Evolutionary conservation across 345 rosid species (phyloP), one percentile per base, ranked within the genome.

Genomic region (Toxicodendron radicans): DNA sequence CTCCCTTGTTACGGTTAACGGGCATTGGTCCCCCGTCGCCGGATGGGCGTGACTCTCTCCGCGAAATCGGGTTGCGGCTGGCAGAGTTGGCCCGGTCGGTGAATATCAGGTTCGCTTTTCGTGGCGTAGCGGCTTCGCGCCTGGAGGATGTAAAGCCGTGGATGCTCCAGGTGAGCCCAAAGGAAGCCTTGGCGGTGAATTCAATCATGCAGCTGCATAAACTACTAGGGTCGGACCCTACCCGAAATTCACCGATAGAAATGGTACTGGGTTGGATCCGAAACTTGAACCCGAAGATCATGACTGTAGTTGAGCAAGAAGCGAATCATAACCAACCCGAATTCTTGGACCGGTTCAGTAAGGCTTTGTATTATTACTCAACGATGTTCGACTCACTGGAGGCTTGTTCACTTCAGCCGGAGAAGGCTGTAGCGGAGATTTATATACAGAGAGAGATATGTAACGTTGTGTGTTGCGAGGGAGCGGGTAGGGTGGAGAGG

Each of bases 351-450:
- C 83, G 98, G 74, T 91, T 94, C 75, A 88, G 89, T 12, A 91
- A 87, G 63, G 85, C 97, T 2, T 80, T 94, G 48, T 77, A 91
- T 53, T 94, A 94, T 71, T 94, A 94, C 79, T 94, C 98, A 62
- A 91, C 89, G 8, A 64, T 94, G 87, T 92, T 94, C 68, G 98
- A 92, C 75, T 94, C 98, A 49, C 85, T 94, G 1, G 95, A 92
- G 66, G 92, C 81, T 8, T 84, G 91, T 56, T 41, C 84, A 4
- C 24, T 80, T 38, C 89, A 80, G 74, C 87, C 87, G 52, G 90
- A 89, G 74, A 90, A 88, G 74, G 86, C 88, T 23, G 66, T 90
- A 27, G 92, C 97, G 4, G 98, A 91, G 80, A 83, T 87, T 70
- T 85, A 88, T 65, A 70, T 94, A 10, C 92, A 91, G 33, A 83